These are phyloP conservation scores for Umbelopsis sp. DNA, from an alignment of 371 early-diverging fungal species.

Conservation along the genomic window DNA sequence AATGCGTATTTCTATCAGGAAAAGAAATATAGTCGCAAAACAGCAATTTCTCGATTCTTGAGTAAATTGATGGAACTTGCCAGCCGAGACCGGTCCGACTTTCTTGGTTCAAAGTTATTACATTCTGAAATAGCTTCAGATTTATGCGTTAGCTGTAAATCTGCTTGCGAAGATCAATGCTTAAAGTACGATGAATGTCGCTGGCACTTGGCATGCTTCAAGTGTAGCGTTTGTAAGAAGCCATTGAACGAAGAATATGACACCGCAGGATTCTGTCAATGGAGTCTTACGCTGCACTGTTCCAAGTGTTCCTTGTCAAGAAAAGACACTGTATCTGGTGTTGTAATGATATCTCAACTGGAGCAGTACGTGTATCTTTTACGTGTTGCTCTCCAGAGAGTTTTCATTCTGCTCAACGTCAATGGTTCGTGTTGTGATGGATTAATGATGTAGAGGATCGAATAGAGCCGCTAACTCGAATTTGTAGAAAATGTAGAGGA, in stretches of 20 bases:
- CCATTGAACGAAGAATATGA: slow-evolving; percentile 58
- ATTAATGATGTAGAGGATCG: slow-evolving; percentile 9
- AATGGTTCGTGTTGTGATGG: slow-evolving; percentile 43
- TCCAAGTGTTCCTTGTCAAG: slow-evolving; percentile 39
- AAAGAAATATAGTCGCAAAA: slow-evolving; percentile 25
- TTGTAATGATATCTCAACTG: slow-evolving; percentile 81
- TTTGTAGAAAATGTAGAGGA: background rate
- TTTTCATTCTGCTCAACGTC: slow-evolving; percentile 76
- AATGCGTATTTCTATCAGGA: background rate
- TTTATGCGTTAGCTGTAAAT: slow-evolving; percentile 74
- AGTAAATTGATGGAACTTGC: slow-evolving; percentile 66
- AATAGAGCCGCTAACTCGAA: background rate
- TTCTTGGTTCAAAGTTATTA: slow-evolving; percentile 32
- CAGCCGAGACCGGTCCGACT: slow-evolving; percentile 40
- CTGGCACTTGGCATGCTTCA: slow-evolving; percentile 87
- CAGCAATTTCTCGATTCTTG: slow-evolving; percentile 62
- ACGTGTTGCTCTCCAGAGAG: slow-evolving; percentile 79
- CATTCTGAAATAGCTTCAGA: slow-evolving; percentile 61
- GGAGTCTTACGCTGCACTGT: slow-evolving; percentile 51
- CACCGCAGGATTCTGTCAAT: slow-evolving; percentile 48
- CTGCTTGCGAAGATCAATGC: slow-evolving; percentile 85
- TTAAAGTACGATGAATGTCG: slow-evolving; percentile 59
- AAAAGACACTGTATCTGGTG: slow-evolving; percentile 49
- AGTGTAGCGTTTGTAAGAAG: slow-evolving; percentile 67
- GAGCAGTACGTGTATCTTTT: slow-evolving; percentile 91